Evolutionary conservation across 108 stramenopile species (phyloP), one percentile per base, ranked within the genome.

Genomic region (Schizochytrium sp.): DNA sequence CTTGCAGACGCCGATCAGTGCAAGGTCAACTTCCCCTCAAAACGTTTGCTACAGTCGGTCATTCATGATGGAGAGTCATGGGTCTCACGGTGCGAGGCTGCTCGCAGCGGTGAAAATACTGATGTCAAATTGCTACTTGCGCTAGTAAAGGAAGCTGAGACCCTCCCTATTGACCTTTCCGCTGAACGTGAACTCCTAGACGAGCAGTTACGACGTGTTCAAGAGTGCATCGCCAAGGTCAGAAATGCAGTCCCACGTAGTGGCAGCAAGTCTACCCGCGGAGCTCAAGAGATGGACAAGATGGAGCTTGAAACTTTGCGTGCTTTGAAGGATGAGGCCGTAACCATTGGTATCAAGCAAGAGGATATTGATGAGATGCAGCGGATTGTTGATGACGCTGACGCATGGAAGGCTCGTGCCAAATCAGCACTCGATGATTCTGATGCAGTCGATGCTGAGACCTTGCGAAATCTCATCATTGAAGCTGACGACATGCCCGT

Each of bases 191-290:
- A 49, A 38, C 50, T n/a, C 28, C 50, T 83, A 10, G 76, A 83
- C 76, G 76, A 17, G 7, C 76, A 83, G 47, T 53, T 83, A 10
- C 76, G 76, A 47, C 76, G 76, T n/a, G 76, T 53, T 5, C 76
- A 55, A 55, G 76, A 83, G 3, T 83, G 76, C 76, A 83, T 83
- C 47, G 76, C 76, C 53, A 49, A 28, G 76, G 76, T 83, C 15
- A 17, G 53, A 7, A 10, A 49, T 40, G 76, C 76, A 5, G 76
- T 83, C 17, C 76, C 76, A 5, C 47, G 53, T 38, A 28, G 28
- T 28, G 64, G 19, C 12, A 38, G 53, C 0, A 83, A 55, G 15
- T 55, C 47, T 10, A 83, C 76, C 1, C 76, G 76, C 76, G 76
- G 76, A n/a, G 76, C 50, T 0, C 50, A 55, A 40, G 76, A 83